Percentiles rank a stretch among this genome's conserved stretches.
Conservation (phyloP, 345 rosid genomes). For the Murraya paniculata region DNA sequence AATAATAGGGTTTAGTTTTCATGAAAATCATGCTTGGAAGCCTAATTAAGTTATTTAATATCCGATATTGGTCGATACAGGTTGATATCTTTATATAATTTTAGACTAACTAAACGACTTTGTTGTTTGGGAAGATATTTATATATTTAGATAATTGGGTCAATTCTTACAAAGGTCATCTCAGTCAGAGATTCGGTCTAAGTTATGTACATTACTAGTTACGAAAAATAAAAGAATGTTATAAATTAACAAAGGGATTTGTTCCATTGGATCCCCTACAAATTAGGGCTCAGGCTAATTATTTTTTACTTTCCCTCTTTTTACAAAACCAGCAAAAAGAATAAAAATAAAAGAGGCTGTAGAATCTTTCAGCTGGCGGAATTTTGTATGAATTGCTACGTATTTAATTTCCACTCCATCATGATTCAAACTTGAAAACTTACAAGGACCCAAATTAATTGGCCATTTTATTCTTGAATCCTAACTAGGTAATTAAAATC, state of each 20-base stretch:
- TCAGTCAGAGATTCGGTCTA: slow-evolving; percentile 11
- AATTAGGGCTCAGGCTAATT: not conserved
- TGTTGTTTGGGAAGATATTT: not conserved
- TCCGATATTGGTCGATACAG: no score
- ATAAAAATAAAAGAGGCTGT: not conserved
- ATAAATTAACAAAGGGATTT: not conserved
- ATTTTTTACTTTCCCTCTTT: not conserved
- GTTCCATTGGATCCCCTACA: slow-evolving; percentile 9
- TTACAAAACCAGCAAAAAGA: not conserved
- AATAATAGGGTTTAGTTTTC: not conserved
- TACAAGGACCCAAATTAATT: not conserved
- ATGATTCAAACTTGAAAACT: no score
- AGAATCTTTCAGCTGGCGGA: not conserved
- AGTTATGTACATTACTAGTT: not conserved
- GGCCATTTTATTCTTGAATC: not conserved
- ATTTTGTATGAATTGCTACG: no score
- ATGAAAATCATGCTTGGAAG: slow-evolving; percentile 5
- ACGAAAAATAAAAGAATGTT: not conserved
- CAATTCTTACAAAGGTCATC: slow-evolving; percentile 10
- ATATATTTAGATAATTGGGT: not conserved
- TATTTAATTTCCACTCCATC: no score
- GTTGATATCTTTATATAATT: not conserved
- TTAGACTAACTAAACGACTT: not conserved
- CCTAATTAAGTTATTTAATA: not conserved
- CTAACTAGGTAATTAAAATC: not conserved